Evolutionary conservation across 306 rosid genomes (phyloP).

Genomic region (Cucumis hystrix): DNA sequence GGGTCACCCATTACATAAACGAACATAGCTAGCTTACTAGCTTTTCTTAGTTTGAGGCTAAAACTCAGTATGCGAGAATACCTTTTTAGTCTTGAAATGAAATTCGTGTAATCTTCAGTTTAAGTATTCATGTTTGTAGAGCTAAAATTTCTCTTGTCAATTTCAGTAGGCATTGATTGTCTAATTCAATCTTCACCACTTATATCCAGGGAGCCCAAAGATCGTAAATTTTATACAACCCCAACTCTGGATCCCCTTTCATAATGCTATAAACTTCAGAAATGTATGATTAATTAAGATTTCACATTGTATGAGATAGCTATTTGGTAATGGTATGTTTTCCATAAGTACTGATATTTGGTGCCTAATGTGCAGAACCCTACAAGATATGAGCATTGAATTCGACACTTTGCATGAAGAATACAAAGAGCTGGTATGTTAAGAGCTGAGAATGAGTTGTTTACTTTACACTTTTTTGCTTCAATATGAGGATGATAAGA

Average conservation of each 20-base stretch:
- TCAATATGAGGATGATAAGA: not conserved
- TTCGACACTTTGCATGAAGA: slow-evolving; percentile 42
- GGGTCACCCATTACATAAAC: not conserved
- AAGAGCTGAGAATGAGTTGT: slow-evolving; percentile 3
- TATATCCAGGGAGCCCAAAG: not conserved
- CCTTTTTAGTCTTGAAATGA: not conserved
- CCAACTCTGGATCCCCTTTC: not conserved
- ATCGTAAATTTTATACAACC: not conserved
- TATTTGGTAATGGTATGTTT: not conserved
- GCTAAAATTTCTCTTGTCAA: not conserved
- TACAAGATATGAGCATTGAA: slow-evolving; percentile 63
- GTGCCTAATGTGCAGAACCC: slow-evolving; percentile 25
- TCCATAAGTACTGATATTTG: not conserved
- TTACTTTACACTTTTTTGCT: slow-evolving; percentile 10
- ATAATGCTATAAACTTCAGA: not conserved
- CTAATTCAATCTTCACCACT: not conserved
- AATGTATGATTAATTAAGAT: not conserved
- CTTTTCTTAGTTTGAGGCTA: not conserved
- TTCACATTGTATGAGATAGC: not conserved
- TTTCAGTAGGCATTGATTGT: not conserved
- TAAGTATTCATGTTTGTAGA: not conserved
- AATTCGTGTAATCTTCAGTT: not conserved
- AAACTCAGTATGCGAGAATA: not conserved
- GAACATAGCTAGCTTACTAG: not conserved
- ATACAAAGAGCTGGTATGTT: slow-evolving; percentile 41